Base-by-base conservation (phyloP, 805 yeast species). In the Saturnispora ahearnii region DNA sequence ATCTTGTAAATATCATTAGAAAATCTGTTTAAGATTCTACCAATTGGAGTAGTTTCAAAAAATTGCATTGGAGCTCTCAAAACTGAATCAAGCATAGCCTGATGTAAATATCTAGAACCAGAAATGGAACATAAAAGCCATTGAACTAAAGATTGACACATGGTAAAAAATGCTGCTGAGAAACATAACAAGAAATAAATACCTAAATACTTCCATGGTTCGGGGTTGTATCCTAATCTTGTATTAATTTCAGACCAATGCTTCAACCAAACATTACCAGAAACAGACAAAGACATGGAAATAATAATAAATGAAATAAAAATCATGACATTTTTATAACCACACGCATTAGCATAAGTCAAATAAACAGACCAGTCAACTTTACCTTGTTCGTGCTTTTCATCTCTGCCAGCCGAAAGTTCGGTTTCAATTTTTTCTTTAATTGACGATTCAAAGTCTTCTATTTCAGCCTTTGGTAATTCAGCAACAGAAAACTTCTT, bases 161-260 rank as follows among this genome's bases (percentile, higher is more conserved):
- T 75, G 0, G 81, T 70, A 40, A 82, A 69, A 4, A 74, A 55
- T 0, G 95, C 79, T 29, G 84, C 76, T 13, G 76, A 71, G 44
- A 88, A 62, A 55, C 99, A 97, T 41, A 91, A 71, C 10, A 74
- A 71, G 53, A 85, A 77, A 63, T 91, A 93, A 49, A 87, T 72
- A 18, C 84, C 83, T 56, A 93, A 71, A 59, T 89, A 93, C 59
- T 67, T 78, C 48, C 70, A 70, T n/a, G 85, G 79, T 52, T 80
- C 64, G 2, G 96, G 95, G 63, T 91, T 91, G 50, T 68, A 68
- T 26, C 89, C 91, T 36, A 68, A 62, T 41, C 65, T 68, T 3
- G 90, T 75, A 62, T 91, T 93, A 22, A 84, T 78, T 63, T 93
- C 99, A 11, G 98, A 87, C 99, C 99, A 93, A 65, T 87, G 87